A percentile compares a stretch with the other conserved stretches of the same genome.
Conservation (phyloP, 441 rosid species). For the Iberis amara region DNA sequence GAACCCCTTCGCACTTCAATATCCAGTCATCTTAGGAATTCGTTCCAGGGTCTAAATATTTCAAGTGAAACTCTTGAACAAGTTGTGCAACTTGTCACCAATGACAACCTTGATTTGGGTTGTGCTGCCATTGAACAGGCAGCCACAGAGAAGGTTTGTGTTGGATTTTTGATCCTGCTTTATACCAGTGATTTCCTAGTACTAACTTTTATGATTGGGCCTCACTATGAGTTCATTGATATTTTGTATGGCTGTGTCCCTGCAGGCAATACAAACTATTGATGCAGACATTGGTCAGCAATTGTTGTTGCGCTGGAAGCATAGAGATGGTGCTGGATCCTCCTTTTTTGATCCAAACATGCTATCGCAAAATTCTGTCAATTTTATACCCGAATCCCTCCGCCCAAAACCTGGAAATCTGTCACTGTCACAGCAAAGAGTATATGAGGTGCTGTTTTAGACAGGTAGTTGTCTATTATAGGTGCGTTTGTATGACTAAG, state of each 20-base stretch:
- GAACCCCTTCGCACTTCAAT: constrained; percentile 91
- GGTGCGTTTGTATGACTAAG: constrained; percentile 24
- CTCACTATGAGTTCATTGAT: constrained; percentile 9
- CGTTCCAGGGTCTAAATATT: constrained; percentile 62
- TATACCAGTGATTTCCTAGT: neutral
- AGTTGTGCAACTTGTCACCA: constrained; percentile 92
- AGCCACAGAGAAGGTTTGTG: constrained; percentile 85
- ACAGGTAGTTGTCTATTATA: constrained; percentile 4
- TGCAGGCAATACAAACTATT: constrained; percentile 85
- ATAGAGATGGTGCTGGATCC: constrained; percentile 70
- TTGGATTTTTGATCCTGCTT: neutral
- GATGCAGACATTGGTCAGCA: constrained; percentile 87
- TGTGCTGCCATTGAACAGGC: constrained; percentile 98
- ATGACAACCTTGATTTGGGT: constrained; percentile 97
- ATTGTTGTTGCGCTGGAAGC: constrained; percentile 77
- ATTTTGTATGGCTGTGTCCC: neutral
- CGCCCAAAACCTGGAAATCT: constrained; percentile 94
- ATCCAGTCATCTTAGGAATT: constrained; percentile 77
- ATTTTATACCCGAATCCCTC: constrained; percentile 82
- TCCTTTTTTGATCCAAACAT: constrained; percentile 72
- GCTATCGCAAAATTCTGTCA: constrained; percentile 67
- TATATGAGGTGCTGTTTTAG: constrained; percentile 64
- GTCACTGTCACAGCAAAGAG: constrained; percentile 88
- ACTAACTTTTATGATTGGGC: constrained; percentile 4
- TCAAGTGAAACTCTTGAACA: constrained; percentile 73